A percentile compares a stretch with the other conserved stretches of the same genome.
These are phyloP conservation scores for Amanita brunnescens DNA, from an alignment of 768 basidiomycete species.

Conservation along the genomic window DNA sequence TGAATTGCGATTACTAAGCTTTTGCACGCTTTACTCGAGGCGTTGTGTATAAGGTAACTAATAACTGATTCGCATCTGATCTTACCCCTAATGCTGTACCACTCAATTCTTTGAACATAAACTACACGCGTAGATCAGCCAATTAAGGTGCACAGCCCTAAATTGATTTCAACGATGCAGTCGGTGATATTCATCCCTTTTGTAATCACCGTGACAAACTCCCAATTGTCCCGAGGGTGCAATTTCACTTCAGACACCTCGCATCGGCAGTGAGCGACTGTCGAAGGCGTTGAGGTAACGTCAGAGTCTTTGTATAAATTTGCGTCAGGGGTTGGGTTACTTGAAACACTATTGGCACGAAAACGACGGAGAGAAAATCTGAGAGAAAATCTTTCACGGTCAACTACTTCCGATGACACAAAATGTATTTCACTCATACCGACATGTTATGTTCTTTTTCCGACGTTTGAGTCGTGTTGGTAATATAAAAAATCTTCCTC, in stretches of 20 bases:
- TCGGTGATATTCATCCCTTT: neutral
- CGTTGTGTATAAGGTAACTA: neutral
- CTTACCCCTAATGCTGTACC: neutral
- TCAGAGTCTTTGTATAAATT: neutral
- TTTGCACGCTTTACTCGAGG: neutral
- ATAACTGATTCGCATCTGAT: neutral
- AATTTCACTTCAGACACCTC: too few relatives aligned
- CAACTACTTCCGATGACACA: neutral
- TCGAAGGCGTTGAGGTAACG: neutral
- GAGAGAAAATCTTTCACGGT: neutral
- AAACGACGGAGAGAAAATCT: neutral
- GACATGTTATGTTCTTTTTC: neutral
- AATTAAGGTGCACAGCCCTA: neutral
- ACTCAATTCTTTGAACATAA: neutral
- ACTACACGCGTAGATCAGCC: neutral
- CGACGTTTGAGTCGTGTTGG: neutral
- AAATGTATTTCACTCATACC: neutral
- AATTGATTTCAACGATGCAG: neutral
- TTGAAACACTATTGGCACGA: neutral
- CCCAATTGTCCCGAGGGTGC: too few relatives aligned
- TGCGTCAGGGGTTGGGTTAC: neutral
- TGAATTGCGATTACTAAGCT: too few relatives aligned
- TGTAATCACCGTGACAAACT: too few relatives aligned
- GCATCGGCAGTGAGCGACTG: too few relatives aligned
- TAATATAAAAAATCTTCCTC: neutral